Percentiles rank a stretch among this genome's conserved stretches.
Evolutionary conservation across 2,329 filamentous ascomycete genomes (phyloP).

Genomic region (Trichoderma sp.): DNA sequence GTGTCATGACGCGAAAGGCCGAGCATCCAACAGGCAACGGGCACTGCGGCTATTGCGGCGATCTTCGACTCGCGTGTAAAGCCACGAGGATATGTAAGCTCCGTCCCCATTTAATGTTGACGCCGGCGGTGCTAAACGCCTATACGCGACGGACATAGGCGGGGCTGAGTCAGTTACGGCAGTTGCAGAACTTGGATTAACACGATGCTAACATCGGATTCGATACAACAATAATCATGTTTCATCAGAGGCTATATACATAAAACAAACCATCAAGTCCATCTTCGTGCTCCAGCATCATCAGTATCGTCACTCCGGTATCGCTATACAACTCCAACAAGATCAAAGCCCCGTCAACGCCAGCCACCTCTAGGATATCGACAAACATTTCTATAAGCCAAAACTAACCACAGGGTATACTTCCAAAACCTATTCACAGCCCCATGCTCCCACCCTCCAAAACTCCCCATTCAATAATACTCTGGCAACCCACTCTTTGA

Average conservation of each 20-base stretch:
- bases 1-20: neutral
- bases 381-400: constrained; percentile 14
- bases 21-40: neutral
- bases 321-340: neutral
- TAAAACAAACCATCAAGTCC: neutral
- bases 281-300: no score
- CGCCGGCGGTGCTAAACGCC: neutral
- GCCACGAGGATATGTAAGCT: neutral
- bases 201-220: no score
- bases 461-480: constrained; percentile 26
- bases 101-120: neutral
- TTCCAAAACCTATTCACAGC: neutral
- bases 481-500: constrained; percentile 49
- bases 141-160: neutral
- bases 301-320: neutral
- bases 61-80: neutral
- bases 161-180: neutral
- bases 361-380: neutral
- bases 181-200: neutral
- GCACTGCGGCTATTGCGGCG: constrained; percentile 6
- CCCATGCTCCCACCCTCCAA: neutral
- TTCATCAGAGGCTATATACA: neutral
- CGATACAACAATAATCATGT: no score
- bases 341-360: neutral
- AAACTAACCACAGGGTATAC: constrained; percentile 14